phyloP scores from a whole-genome alignment of 305 asterid species.

The Solanum hybrid region DNA sequence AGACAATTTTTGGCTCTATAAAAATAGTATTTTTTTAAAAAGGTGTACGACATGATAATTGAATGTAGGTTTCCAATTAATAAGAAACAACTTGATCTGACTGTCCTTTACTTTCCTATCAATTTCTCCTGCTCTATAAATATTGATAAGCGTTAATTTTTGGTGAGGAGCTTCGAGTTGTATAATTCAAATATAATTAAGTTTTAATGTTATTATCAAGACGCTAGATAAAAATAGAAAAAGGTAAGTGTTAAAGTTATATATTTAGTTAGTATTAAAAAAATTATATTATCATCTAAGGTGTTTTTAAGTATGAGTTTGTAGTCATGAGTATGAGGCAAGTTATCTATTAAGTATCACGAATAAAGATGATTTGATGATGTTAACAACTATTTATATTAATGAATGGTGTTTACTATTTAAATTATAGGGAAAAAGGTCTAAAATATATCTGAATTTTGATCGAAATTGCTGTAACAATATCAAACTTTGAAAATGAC shows the following conservation, averaged over 20 bases:
- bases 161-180: neutral
- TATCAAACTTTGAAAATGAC: too few relatives aligned
- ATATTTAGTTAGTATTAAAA: too few relatives aligned
- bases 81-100: neutral
- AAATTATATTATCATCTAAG: neutral
- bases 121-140: neutral
- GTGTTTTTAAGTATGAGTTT: neutral
- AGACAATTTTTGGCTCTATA: neutral
- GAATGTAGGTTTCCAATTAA: neutral
- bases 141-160: neutral
- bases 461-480: too few relatives aligned
- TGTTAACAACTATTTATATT: neutral
- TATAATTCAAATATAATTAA: too few relatives aligned
- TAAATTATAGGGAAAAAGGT: too few relatives aligned
- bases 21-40: too few relatives aligned
- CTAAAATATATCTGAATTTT: too few relatives aligned
- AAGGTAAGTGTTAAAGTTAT: neutral
- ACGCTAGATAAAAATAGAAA: fast-evolving
- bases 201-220: fast-evolving
- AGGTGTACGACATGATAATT: neutral
- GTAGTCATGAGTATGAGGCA: neutral
- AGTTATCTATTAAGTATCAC: neutral
- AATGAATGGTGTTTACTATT: neutral
- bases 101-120: neutral
- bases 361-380: neutral